A percentile compares a stretch with the other conserved stretches of the same genome.
phyloP scores from a whole-genome alignment of 441 rosid genomes.

The Populus hybrid region DNA sequence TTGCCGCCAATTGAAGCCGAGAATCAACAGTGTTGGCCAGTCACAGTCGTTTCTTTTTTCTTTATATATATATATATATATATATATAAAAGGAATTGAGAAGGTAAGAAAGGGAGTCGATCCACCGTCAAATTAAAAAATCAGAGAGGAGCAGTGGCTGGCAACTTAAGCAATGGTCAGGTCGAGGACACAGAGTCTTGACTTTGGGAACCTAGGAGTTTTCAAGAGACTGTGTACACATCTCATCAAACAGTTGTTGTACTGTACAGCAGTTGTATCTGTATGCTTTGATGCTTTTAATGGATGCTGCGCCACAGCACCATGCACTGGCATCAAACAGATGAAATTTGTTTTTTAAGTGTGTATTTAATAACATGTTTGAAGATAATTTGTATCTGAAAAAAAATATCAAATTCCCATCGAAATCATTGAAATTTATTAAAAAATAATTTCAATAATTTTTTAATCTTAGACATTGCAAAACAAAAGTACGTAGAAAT shows the following conservation, averaged over 20 bases:
- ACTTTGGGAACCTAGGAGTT: neutral
- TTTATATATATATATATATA: neutral
- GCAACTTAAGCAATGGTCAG: neutral
- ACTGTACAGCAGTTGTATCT: neutral
- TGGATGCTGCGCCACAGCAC: neutral
- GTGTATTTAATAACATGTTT: no score
- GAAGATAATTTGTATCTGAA: no score
- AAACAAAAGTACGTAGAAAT: no score
- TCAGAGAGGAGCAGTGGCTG: neutral
- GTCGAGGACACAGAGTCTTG: conserved; percentile 4
- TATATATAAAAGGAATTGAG: neutral
- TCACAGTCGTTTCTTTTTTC: neutral
- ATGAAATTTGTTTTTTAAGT: neutral
- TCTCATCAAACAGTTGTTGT: neutral
- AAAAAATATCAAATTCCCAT: no score
- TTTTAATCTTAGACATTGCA: no score
- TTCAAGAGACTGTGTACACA: neutral
- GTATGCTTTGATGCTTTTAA: neutral
- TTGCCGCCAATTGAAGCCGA: neutral
- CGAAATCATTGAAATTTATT: no score
- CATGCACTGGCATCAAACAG: neutral
- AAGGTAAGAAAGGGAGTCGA: neutral
- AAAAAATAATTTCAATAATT: no score
- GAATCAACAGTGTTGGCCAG: neutral
- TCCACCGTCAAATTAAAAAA: neutral